Conservation (phyloP, 1,139 yeast species). For the Pichia inconspicua region DNA sequence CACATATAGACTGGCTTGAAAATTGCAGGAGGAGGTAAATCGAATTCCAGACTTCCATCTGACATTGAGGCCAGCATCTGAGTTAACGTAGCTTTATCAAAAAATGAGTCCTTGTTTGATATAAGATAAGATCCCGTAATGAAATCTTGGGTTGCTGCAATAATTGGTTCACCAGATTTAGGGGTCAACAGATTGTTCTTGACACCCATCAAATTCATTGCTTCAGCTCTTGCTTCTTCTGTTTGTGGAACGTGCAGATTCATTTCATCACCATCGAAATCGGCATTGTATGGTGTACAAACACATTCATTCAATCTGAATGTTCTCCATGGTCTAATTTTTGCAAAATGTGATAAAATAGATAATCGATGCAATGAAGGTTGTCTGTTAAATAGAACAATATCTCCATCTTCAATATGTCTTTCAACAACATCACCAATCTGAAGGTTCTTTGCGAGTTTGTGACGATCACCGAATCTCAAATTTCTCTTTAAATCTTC, state of each 20-base stretch:
- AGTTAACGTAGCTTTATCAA: slow-evolving; percentile 75
- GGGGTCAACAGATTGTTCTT: slow-evolving; percentile 92
- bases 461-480: slow-evolving; percentile 77
- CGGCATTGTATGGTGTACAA: slow-evolving; percentile 98
- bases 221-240: slow-evolving; percentile 98
- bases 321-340: slow-evolving; percentile 96
- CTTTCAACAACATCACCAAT: slow-evolving; percentile 96
- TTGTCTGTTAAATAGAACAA: slow-evolving; percentile 93
- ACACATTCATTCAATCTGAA: slow-evolving; percentile 97
- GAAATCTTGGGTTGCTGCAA: slow-evolving; percentile 99
- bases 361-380: slow-evolving; percentile 95
- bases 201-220: slow-evolving; percentile 96
- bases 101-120: slow-evolving; percentile 88
- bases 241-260: slow-evolving; percentile 98
- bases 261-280: slow-evolving; percentile 99
- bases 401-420: slow-evolving; percentile 94
- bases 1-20: slow-evolving; percentile 82
- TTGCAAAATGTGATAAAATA: slow-evolving; percentile 91
- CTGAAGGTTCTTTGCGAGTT: slow-evolving; percentile 66
- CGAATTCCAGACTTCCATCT: slow-evolving; percentile 82
- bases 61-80: slow-evolving; percentile 93
- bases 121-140: slow-evolving; percentile 92
- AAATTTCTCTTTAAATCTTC: slow-evolving; percentile 84
- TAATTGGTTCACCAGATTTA: slow-evolving; percentile 96
- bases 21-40: slow-evolving; percentile 91